A percentile compares a stretch with the other conserved stretches of the same genome.
Evolutionary conservation across 768 basidiomycete species (phyloP).

Genomic region (Ramaria sp.): DNA sequence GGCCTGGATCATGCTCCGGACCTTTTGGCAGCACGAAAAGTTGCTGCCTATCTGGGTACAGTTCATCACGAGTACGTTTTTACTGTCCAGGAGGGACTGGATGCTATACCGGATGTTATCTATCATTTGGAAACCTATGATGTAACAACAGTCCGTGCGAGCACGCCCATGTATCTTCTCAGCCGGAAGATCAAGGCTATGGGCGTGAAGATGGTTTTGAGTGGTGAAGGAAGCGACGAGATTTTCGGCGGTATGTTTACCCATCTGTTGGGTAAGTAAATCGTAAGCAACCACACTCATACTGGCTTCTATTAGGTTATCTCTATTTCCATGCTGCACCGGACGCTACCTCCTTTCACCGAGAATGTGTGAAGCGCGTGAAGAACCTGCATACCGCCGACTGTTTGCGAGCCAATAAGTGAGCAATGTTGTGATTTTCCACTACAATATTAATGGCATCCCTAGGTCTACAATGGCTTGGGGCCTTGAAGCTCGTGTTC

Average conservation of each 20-base stretch:
- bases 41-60: constrained; percentile 86
- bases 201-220: constrained; percentile 99
- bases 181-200: constrained; percentile 98
- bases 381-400: constrained; percentile 97
- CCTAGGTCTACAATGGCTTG: constrained; percentile 95
- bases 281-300: not conserved
- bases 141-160: constrained; percentile 95
- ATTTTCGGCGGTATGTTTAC: constrained; percentile 72
- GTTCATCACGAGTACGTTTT: constrained; percentile 97
- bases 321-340: constrained; percentile 99
- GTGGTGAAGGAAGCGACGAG: constrained; percentile 96
- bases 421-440: constrained; percentile 15
- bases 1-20: constrained; percentile 94
- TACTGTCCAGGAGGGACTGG: constrained; percentile 94
- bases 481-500: constrained; percentile 97
- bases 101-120: constrained; percentile 95
- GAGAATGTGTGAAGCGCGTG: constrained; percentile 88
- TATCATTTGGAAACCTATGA: constrained; percentile 98
- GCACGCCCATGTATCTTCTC: constrained; percentile 97
- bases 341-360: constrained; percentile 78
- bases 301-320: constrained; percentile 51
- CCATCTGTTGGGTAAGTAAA: not conserved
- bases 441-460: constrained; percentile 6
- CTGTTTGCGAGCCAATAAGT: constrained; percentile 98
- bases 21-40: constrained; percentile 86